phyloP scores from a whole-genome alignment of 495 filamentous ascomycete genomes.

The Trichoderma erinaceum region DNA sequence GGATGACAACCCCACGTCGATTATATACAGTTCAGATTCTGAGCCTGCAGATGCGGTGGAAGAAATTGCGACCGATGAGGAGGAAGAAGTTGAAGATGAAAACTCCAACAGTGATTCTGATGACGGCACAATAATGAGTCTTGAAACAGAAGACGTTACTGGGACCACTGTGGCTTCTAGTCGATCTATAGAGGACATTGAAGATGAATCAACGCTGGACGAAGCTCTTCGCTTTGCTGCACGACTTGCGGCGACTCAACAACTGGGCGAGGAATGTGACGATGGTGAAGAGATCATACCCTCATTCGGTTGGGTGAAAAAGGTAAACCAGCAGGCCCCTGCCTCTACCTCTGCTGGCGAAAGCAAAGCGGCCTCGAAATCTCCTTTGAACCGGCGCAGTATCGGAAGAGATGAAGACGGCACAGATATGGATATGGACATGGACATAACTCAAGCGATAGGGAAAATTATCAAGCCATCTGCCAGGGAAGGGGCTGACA shows the following conservation, averaged over 20 bases:
- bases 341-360: neutral
- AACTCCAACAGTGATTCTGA: constrained; percentile 56
- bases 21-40: constrained; percentile 67
- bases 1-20: constrained; percentile 64
- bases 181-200: constrained; percentile 50
- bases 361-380: neutral
- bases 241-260: constrained; percentile 61
- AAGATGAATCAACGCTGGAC: constrained; percentile 55
- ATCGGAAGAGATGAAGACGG: constrained; percentile 24
- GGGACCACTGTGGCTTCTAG: constrained; percentile 54
- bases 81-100: constrained; percentile 48
- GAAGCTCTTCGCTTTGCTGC: constrained; percentile 71
- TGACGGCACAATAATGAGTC: constrained; percentile 68
- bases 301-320: constrained; percentile 43
- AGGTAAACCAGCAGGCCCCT: constrained; percentile 20
- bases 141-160: constrained; percentile 64
- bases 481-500: constrained; percentile 20
- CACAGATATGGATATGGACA: constrained; percentile 39
- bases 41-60: constrained; percentile 53
- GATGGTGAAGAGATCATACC: constrained; percentile 79
- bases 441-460: constrained; percentile 52
- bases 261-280: constrained; percentile 61
- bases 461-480: constrained; percentile 47
- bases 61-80: constrained; percentile 30
- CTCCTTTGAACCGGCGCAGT: neutral